Evolutionary conservation across 2,329 filamentous ascomycete species (phyloP).

Genomic region (Neocucurbitaria cava): DNA sequence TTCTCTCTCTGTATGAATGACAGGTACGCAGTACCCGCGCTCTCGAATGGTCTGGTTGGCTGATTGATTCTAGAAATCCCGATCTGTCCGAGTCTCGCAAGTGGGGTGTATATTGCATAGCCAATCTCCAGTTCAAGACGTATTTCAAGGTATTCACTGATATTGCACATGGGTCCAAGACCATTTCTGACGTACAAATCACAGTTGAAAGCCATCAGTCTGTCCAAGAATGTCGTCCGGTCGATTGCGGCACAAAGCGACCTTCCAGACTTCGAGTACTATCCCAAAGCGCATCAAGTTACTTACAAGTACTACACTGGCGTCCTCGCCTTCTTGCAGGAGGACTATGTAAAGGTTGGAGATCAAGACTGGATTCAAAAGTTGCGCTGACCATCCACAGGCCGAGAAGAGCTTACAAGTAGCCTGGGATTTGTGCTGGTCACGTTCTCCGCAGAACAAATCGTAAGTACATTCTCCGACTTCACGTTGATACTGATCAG

Average conservation of each 20-base stretch:
- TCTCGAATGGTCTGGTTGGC: slow-evolving; percentile 17
- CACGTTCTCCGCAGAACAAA: slow-evolving; percentile 74
- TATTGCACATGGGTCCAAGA: background rate
- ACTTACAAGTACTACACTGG: slow-evolving; percentile 97
- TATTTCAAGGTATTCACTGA: slow-evolving; percentile 75
- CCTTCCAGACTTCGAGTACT: slow-evolving; percentile 78
- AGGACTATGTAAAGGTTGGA: slow-evolving; percentile 80
- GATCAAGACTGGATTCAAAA: background rate
- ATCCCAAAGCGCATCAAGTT: slow-evolving; percentile 88
- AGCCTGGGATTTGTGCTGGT: slow-evolving; percentile 84
- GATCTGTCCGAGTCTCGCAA: slow-evolving; percentile 85
- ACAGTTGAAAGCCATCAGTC: slow-evolving; percentile 80
- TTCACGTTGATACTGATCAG: background rate
- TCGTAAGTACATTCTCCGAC: slow-evolving; percentile 66
- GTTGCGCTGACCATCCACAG: slow-evolving; percentile 28
- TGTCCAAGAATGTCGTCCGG: slow-evolving; percentile 88
- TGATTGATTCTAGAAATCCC: slow-evolving; percentile 66
- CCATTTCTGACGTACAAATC: slow-evolving; percentile 4
- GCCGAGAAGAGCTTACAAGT: slow-evolving; percentile 67
- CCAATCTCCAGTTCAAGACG: slow-evolving; percentile 96
- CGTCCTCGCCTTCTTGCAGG: slow-evolving; percentile 91
- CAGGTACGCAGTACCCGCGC: slow-evolving; percentile 62
- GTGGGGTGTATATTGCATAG: slow-evolving; percentile 96
- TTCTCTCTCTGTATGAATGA: slow-evolving; percentile 91
- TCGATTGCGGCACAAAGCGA: slow-evolving; percentile 80